Percentiles rank a stretch among this genome's conserved stretches.
Conservation (phyloP, 2,329 filamentous ascomycete species). For the Verticillium longisporum region DNA sequence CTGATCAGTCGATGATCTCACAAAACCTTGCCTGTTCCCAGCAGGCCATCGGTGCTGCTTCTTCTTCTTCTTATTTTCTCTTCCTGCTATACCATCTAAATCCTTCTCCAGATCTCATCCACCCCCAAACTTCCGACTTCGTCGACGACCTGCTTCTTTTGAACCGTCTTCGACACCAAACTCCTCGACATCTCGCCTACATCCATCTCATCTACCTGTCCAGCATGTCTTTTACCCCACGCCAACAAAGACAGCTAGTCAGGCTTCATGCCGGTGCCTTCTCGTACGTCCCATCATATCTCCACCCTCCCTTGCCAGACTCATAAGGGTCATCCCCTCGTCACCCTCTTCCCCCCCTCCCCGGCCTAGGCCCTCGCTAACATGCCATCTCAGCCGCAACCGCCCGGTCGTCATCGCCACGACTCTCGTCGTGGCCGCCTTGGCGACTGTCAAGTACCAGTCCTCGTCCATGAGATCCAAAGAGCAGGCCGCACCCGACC, state of each 20-base stretch:
- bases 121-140: too few relatives aligned
- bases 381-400: slow-evolving; percentile 23
- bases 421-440: slow-evolving; percentile 19
- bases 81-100: background rate
- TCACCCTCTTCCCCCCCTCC: background rate
- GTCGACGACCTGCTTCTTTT: too few relatives aligned
- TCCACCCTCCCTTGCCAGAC: slow-evolving; percentile 10
- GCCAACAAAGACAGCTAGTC: background rate
- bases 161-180: background rate
- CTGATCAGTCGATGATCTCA: background rate
- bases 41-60: background rate
- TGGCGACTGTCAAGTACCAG: slow-evolving; percentile 24
- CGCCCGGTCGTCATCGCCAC: slow-evolving; percentile 28
- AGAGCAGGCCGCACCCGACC: slow-evolving; percentile 29
- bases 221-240: background rate
- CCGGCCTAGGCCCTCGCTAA: background rate
- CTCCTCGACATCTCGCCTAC: background rate
- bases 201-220: background rate
- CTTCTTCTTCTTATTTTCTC: background rate
- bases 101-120: background rate
- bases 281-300: slow-evolving; percentile 17
- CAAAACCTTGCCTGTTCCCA: background rate
- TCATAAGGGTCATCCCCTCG: background rate
- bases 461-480: slow-evolving; percentile 29
- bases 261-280: background rate